phyloP scores from a whole-genome alignment of 169 alveolate species.

The Plasmodium berghei region DNA sequence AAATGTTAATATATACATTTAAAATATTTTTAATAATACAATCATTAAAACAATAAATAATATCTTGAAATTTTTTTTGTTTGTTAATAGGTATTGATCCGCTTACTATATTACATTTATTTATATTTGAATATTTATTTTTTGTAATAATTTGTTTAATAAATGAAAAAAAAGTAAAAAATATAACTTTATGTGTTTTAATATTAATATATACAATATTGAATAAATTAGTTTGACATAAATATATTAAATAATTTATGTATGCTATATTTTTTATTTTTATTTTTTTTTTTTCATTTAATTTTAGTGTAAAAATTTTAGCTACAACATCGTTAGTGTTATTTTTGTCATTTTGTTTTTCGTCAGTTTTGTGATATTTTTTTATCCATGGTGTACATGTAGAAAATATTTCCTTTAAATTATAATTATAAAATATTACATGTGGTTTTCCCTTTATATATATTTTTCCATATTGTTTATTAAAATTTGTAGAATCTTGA shows the following conservation, averaged over 20 bases:
- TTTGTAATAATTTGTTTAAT: not conserved
- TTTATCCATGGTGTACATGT: not conserved
- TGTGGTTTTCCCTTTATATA: conserved; percentile 71
- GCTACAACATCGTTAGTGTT: not conserved
- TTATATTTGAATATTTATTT: not conserved
- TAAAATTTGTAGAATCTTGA: not conserved
- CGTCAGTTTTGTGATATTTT: not conserved
- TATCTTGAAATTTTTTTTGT: not conserved
- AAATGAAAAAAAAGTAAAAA: conserved; percentile 30
- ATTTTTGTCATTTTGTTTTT: not conserved
- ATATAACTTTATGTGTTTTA: conserved; percentile 4
- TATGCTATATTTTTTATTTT: not conserved
- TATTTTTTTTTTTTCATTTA: not conserved
- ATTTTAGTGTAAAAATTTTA: not conserved
- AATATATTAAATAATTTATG: conserved; percentile 30
- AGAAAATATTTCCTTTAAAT: conserved; percentile 4
- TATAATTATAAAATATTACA: conserved; percentile 4
- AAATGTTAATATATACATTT: conserved; percentile 18
- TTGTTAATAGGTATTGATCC: too few species aligned
- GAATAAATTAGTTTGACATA: conserved; percentile 25
- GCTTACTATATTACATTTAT: not conserved
- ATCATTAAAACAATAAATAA: conserved; percentile 1
- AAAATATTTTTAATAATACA: conserved; percentile 12
- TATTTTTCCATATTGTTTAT: conserved; percentile 4
- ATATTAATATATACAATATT: conserved; percentile 13